A percentile compares a stretch with the other conserved stretches of the same genome.
phyloP scores from a whole-genome alignment of 2,329 filamentous ascomycete genomes.

The Sordariomycetes sp. region DNA sequence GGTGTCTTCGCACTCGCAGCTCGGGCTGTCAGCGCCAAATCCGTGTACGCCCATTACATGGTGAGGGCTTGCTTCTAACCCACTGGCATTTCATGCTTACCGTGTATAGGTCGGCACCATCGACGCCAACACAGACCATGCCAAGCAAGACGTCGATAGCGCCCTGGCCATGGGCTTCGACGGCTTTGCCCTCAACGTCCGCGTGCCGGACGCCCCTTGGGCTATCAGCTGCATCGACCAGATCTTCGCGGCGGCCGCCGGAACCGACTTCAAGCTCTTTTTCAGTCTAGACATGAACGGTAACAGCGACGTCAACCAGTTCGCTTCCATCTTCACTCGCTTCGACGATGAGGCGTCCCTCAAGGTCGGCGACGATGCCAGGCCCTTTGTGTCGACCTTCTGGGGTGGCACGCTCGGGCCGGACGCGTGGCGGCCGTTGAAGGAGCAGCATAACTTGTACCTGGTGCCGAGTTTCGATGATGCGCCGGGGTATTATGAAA shows the following conservation, averaged over 20 bases:
- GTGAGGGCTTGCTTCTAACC: neutral
- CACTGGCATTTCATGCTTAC: neutral
- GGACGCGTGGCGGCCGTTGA: conserved; percentile 1
- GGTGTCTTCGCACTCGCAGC: too few species aligned
- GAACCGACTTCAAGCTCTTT: conserved; percentile 8
- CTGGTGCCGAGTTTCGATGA: conserved; percentile 7
- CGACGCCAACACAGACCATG: conserved; percentile 5
- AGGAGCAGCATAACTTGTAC: conserved; percentile 5
- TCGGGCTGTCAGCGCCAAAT: too few species aligned
- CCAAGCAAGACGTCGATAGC: conserved; percentile 7
- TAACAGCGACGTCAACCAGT: conserved; percentile 3
- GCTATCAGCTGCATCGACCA: conserved; percentile 2
- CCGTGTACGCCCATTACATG: conserved; percentile 7
- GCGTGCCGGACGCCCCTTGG: conserved; percentile 6
- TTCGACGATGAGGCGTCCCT: conserved; percentile 5
- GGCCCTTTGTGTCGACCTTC: conserved; percentile 7
- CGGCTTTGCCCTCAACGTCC: conserved; percentile 20
- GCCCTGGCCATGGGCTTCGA: conserved; percentile 15
- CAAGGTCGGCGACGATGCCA: conserved; percentile 1
- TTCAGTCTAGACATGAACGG: conserved; percentile 8
- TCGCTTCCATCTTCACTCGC: conserved; percentile 1
- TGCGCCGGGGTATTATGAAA: conserved; percentile 4
- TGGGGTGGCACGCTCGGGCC: conserved; percentile 3
- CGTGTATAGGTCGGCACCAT: conserved; percentile 2
- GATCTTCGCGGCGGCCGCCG: conserved; percentile 5